Conservation (phyloP, 2,329 filamentous ascomycete species). For the Emmonsia crescens region DNA sequence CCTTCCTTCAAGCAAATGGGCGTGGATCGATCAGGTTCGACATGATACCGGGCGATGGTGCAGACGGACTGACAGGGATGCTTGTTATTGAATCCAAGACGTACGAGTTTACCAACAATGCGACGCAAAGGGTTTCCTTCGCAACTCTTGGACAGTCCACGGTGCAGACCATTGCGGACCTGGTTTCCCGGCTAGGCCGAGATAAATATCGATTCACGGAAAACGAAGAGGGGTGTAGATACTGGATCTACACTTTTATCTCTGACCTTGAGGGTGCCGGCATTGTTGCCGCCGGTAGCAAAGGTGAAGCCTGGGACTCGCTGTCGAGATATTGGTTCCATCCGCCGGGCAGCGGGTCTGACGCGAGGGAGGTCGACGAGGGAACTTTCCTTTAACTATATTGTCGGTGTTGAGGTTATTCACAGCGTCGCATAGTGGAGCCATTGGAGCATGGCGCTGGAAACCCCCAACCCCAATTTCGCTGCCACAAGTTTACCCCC, state of each 20-base stretch:
- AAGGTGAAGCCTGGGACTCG: not conserved
- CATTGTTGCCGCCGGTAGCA: not conserved
- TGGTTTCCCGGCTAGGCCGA: not conserved
- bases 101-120: not conserved
- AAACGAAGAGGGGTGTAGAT: not conserved
- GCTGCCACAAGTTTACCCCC: no score
- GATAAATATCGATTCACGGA: not conserved
- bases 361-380: no score
- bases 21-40: not conserved
- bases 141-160: not conserved
- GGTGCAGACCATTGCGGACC: not conserved
- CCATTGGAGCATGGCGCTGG: no score
- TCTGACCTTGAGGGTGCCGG: not conserved
- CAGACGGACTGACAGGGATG: slow-evolving; percentile 1
- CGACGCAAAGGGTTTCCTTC: not conserved
- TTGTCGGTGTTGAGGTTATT: no score
- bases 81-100: not conserved
- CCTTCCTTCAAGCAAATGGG: not conserved
- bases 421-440: no score
- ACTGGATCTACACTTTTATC: not conserved
- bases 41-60: slow-evolving; percentile 1
- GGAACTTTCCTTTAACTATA: no score
- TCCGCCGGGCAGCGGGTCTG: no score
- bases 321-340: slow-evolving; percentile 1
- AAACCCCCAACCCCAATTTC: no score